Conservation (phyloP, 2,329 filamentous ascomycete species). For the Talaromyces albobiverticillius region DNA sequence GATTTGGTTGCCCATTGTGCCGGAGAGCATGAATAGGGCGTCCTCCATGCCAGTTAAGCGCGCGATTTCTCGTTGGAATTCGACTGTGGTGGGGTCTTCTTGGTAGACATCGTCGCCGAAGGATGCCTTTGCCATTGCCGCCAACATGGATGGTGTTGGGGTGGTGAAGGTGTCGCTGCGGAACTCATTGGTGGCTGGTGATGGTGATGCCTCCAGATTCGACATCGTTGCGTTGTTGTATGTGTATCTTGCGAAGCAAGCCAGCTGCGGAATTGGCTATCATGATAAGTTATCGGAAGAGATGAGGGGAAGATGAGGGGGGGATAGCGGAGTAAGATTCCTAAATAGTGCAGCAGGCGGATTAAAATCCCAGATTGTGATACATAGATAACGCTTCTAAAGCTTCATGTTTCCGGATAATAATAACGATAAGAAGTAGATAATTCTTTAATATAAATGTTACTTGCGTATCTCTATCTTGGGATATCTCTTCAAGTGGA, state of each 20-base stretch:
- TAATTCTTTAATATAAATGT: background rate
- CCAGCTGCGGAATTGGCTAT: background rate
- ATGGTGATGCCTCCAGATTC: background rate
- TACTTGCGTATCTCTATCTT: background rate
- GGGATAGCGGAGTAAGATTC: constrained; percentile 7
- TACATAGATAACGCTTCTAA: background rate
- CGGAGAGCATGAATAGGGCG: constrained; percentile 8
- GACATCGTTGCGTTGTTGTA: background rate
- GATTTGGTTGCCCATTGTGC: constrained; percentile 11
- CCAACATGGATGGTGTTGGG: constrained; percentile 13
- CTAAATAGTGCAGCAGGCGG: background rate
- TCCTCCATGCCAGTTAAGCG: constrained; percentile 11
- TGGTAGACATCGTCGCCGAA: constrained; percentile 13
- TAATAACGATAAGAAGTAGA: background rate
- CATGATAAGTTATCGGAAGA: background rate
- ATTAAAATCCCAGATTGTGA: background rate
- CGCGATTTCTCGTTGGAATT: constrained; percentile 11
- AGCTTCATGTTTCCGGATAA: background rate
- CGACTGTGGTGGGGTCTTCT: constrained; percentile 8
- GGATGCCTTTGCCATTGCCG: constrained; percentile 7
- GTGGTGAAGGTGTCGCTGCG: constrained; percentile 14
- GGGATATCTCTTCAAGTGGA: background rate
- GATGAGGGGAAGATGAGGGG: background rate
- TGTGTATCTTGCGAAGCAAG: background rate
- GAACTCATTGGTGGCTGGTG: constrained; percentile 11